These are phyloP conservation scores for Trichoderma sp. DNA, from an alignment of 2,329 filamentous ascomycete species.

Conservation along the genomic window DNA sequence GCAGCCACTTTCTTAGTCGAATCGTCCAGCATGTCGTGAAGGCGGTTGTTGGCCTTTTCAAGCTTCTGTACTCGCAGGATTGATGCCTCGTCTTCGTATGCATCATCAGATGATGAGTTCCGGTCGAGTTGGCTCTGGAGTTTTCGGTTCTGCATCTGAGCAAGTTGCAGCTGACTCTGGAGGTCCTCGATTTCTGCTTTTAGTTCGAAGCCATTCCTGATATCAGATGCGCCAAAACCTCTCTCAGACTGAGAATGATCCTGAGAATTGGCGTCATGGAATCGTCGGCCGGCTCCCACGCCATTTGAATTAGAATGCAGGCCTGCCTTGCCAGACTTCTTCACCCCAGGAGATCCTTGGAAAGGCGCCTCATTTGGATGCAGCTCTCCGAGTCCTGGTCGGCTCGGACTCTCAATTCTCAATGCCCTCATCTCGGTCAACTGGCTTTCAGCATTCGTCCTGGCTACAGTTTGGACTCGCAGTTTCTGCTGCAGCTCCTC, in stretches of 20 bases:
- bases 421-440: conserved; percentile 71
- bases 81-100: conserved; percentile 75
- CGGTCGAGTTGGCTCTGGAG: conserved; percentile 84
- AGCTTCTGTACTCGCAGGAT: conserved; percentile 83
- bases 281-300: conserved; percentile 75
- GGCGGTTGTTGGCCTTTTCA: conserved; percentile 84
- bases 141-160: conserved; percentile 93
- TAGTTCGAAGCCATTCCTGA: conserved; percentile 87
- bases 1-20: conserved; percentile 89
- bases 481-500: conserved; percentile 88
- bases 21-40: conserved; percentile 94
- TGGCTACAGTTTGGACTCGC: conserved; percentile 77
- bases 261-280: conserved; percentile 61
- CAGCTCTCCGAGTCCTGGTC: conserved; percentile 83
- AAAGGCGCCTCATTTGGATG: conserved; percentile 77
- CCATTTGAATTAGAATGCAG: conserved; percentile 67
- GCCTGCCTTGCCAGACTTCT: conserved; percentile 57
- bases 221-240: conserved; percentile 76
- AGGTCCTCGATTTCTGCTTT: conserved; percentile 88
- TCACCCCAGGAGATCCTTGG: conserved; percentile 70
- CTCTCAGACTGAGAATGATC: conserved; percentile 84
- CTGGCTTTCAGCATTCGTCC: conserved; percentile 79
- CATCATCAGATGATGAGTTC: conserved; percentile 60
- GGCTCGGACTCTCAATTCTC: conserved; percentile 69
- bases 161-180: conserved; percentile 90